Percentiles rank a stretch among this genome's conserved stretches.
Conservation (phyloP, 2,329 filamentous ascomycete genomes). For the Elsinoe necatrix region DNA sequence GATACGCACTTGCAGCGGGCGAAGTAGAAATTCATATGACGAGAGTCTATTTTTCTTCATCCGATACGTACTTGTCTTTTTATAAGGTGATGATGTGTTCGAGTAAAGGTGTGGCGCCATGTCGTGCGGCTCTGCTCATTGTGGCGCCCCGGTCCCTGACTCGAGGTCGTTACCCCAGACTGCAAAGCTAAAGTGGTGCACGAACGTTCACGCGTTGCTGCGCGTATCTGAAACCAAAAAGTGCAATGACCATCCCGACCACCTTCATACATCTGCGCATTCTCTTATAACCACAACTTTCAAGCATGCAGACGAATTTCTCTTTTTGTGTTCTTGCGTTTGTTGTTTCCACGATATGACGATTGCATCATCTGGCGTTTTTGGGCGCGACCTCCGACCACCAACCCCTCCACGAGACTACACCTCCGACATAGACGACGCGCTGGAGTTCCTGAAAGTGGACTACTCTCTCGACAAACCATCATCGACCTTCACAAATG, state of each 20-base stretch:
- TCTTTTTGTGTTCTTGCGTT: slow-evolving; percentile 6
- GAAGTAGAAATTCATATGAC: no score
- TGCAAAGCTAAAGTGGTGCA: slow-evolving; percentile 1
- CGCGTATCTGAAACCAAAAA: slow-evolving; percentile 5
- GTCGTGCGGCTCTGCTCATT: background rate
- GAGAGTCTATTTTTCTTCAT: no score
- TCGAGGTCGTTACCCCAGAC: background rate
- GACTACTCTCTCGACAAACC: slow-evolving; percentile 32
- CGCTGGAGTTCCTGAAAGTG: slow-evolving; percentile 36
- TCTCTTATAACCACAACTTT: background rate
- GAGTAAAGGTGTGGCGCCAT: no score
- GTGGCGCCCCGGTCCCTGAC: background rate
- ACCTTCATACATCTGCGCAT: background rate
- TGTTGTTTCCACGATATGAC: slow-evolving; percentile 28
- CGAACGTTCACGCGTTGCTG: slow-evolving; percentile 1
- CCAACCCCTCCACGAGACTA: slow-evolving; percentile 48
- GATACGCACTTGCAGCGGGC: no score
- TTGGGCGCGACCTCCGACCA: slow-evolving; percentile 44
- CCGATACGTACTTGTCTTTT: no score
- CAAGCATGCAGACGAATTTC: background rate
- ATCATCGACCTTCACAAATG: slow-evolving; percentile 19
- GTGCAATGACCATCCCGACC: slow-evolving; percentile 17
- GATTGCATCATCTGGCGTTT: slow-evolving; percentile 29
- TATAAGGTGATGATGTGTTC: no score
- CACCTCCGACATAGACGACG: slow-evolving; percentile 31